Conservation (phyloP, 1,284 basidiomycete genomes). For the Ganoderma resinaceum region DNA sequence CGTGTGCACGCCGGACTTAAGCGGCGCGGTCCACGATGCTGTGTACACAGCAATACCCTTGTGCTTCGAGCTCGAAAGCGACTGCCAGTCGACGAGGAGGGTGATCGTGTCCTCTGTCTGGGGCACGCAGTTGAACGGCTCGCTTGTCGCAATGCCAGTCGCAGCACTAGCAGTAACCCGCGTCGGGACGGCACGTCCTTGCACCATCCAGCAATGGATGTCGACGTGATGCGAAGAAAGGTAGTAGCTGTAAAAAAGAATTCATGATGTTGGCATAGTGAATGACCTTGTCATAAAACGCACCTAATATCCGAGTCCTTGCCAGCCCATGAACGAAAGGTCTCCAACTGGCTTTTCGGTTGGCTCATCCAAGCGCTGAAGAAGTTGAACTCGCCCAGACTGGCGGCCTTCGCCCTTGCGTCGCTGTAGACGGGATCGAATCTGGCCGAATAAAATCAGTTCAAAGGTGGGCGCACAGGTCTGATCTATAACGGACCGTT, state of each 20-base stretch:
- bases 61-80: constrained; percentile 71
- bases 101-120: constrained; percentile 96
- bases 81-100: constrained; percentile 92
- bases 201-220: constrained; percentile 92
- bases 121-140: constrained; percentile 85
- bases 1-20: constrained; percentile 82
- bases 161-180: constrained; percentile 90
- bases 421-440: constrained; percentile 96
- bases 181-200: constrained; percentile 79
- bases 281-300: constrained; percentile 3
- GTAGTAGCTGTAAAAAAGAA: constrained; percentile 71
- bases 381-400: constrained; percentile 92
- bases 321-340: constrained; percentile 94
- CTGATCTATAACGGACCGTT: constrained; percentile 52
- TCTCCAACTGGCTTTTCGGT: constrained; percentile 93
- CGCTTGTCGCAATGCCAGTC: constrained; percentile 86
- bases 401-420: constrained; percentile 77
- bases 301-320: constrained; percentile 91
- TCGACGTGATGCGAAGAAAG: constrained; percentile 94
- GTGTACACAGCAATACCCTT: constrained; percentile 89
- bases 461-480: background rate
- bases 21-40: constrained; percentile 87
- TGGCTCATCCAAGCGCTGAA: constrained; percentile 94
- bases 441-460: constrained; percentile 42
- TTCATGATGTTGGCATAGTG: background rate